phyloP scores from a whole-genome alignment of 257 asterid genomes.

The Lithospermum erythrorhizon region DNA sequence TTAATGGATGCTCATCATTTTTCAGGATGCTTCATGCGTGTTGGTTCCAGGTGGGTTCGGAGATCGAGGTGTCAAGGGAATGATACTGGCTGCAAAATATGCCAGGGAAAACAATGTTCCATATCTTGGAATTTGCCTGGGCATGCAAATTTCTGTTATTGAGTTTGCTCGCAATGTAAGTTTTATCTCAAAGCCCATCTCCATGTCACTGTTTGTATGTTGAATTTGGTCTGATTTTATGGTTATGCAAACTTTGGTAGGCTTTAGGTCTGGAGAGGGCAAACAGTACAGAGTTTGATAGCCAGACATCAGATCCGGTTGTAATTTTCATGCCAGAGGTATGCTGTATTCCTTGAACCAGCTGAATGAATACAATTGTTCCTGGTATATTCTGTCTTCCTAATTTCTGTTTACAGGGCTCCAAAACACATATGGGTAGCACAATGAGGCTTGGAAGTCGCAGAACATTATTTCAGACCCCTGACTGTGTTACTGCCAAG shows the following conservation, averaged over 20 bases:
- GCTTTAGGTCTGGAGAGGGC: conserved; percentile 63
- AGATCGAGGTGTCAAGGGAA: conserved; percentile 93
- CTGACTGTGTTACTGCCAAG: conserved; percentile 81
- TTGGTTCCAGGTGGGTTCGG: conserved; percentile 99
- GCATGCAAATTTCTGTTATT: conserved; percentile 94
- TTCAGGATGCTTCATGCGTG: conserved; percentile 79
- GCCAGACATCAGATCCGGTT: conserved; percentile 55
- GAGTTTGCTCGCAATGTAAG: conserved; percentile 90
- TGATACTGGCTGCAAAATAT: conserved; percentile 94
- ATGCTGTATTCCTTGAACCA: conserved; percentile 12
- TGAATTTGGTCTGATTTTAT: conserved; percentile 1
- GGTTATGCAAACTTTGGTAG: conserved; percentile 21
- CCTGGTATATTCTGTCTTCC: conserved; percentile 11
- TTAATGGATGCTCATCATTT: conserved; percentile 6
- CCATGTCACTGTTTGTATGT: conserved; percentile 1
- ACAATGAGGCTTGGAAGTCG: conserved; percentile 97
- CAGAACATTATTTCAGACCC: conserved; percentile 67
- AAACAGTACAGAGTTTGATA: conserved; percentile 79
- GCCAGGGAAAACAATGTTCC: conserved; percentile 84
- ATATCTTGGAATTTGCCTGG: conserved; percentile 94
- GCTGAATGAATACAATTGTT: not conserved
- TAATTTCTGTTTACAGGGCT: conserved; percentile 38
- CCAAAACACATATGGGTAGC: conserved; percentile 95
- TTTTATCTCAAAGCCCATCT: conserved; percentile 6
- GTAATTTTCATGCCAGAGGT: conserved; percentile 99